Conservation (phyloP, 805 yeast species). For the Henningerozyma blattae region DNA sequence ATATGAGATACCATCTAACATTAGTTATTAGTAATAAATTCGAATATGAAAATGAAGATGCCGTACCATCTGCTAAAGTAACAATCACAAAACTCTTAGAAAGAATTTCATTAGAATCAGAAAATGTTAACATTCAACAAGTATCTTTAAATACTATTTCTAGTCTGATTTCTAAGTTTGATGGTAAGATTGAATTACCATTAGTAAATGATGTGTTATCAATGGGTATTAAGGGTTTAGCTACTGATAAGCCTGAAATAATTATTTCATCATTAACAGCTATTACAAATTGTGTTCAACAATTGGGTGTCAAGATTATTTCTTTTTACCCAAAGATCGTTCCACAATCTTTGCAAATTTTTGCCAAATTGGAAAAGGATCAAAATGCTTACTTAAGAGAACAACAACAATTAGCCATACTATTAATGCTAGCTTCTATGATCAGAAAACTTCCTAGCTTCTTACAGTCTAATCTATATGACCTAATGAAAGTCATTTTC, state of each 20-base stretch:
- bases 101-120: slow-evolving; percentile 14
- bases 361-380: slow-evolving; percentile 26
- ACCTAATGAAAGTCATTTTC: slow-evolving; percentile 47
- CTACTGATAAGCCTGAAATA: slow-evolving; percentile 44
- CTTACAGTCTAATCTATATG: slow-evolving; percentile 54
- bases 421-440: slow-evolving; percentile 61
- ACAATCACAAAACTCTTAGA: slow-evolving; percentile 42
- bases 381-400: slow-evolving; percentile 19
- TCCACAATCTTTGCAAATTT: slow-evolving; percentile 56
- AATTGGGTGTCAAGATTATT: slow-evolving; percentile 75
- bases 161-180: slow-evolving; percentile 50
- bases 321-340: slow-evolving; percentile 78
- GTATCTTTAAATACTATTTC: slow-evolving; percentile 60
- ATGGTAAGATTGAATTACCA: slow-evolving; percentile 34
- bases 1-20: slow-evolving; percentile 50
- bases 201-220: slow-evolving; percentile 38
- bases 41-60: slow-evolving; percentile 49
- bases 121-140: slow-evolving; percentile 42
- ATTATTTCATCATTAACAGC: slow-evolving; percentile 64
- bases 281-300: slow-evolving; percentile 55
- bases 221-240: slow-evolving; percentile 38
- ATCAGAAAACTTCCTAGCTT: slow-evolving; percentile 80
- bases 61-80: slow-evolving; percentile 36
- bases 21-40: slow-evolving; percentile 55
- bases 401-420: slow-evolving; percentile 52